phyloP scores from a whole-genome alignment of 192 early-diverging fungal species.

The Coemansia javaensis region DNA sequence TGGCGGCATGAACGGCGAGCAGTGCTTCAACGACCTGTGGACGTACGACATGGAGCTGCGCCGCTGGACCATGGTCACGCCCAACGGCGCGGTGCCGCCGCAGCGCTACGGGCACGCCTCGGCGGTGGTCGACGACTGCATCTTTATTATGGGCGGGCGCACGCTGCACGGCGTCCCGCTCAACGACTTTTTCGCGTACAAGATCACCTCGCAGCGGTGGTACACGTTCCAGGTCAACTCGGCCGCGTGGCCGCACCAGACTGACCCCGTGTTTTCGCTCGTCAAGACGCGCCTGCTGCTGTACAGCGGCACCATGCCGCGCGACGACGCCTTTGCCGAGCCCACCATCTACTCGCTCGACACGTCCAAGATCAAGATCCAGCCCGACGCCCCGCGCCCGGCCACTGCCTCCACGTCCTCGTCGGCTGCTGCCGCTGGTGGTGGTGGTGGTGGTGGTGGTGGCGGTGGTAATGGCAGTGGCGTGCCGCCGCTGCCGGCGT shows the following conservation, averaged over 20 bases:
- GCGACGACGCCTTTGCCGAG: conserved; percentile 15
- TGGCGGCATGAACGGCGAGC: conserved; percentile 45
- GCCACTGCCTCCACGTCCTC: not conserved
- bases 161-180: conserved; percentile 27
- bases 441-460: too few relatives aligned
- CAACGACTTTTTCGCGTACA: conserved; percentile 51
- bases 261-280: conserved; percentile 44
- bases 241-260: conserved; percentile 45
- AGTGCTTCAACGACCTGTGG: conserved; percentile 53
- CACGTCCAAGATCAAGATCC: conserved; percentile 51
- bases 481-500: too few relatives aligned
- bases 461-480: too few relatives aligned
- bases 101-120: conserved; percentile 47
- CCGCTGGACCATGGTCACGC: conserved; percentile 36
- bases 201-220: conserved; percentile 49
- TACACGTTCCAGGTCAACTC: conserved; percentile 51
- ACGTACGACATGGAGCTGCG: conserved; percentile 22
- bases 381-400: conserved; percentile 32
- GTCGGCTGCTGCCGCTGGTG: too few relatives aligned
- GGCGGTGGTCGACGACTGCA: conserved; percentile 49
- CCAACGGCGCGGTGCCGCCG: conserved; percentile 43
- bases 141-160: conserved; percentile 51
- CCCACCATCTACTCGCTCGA: conserved; percentile 36
- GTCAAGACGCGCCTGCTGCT: conserved; percentile 43
- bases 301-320: conserved; percentile 40